Base-by-base conservation (phyloP, 2,329 filamentous ascomycete species). In the Lachnellula subtilissima region DNA sequence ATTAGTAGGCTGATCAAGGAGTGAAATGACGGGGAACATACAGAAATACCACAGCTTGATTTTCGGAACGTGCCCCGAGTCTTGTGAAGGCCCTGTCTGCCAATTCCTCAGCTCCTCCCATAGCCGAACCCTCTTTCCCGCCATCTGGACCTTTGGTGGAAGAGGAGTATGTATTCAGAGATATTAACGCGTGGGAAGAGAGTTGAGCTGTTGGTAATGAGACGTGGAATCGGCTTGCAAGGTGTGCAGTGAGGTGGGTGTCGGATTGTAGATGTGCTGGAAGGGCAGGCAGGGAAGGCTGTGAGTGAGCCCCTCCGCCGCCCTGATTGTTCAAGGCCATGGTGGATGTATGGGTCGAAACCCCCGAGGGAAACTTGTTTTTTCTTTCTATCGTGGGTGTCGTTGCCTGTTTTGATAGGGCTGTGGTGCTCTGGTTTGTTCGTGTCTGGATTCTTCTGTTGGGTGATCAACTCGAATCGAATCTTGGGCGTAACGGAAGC, bases 31-130 rank as follows among this genome's bases (percentile, higher is more conserved):
- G 12, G 12, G 5, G 14, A 47, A 82, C 90, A 78, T 81, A 97
- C 91, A 99, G 75, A 66, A 99, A 97, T 2, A 97, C 80, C 52
- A 96, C 78, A 1, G 92, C 89, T 73, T 99, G 94, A 72, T 96
- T 96, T 74, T 99, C 94, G 2, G 88, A 91, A 52, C 94, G 85
- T 60, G 90, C 85, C 48, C 93, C 93, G 22, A 99, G 77, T 63
- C 94, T 83, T 63, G 90, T 82, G 77, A 87, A 97, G 53, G 93
- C 91, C 61, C 91, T 83, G 61, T 88, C 85, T 22, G 94, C 94
- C 69, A 99, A 81, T 67, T 97, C 92, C 73, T 97, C 93, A 36
- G 91, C 91, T 69, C 91, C 92, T 55, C 87, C 91, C 82, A 92
- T 91, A 61, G 91, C 91, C 75, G 91, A 96, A 37, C 92, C 93